Conservation (phyloP, 2,329 filamentous ascomycete species). For the Bipolaris cookei region DNA sequence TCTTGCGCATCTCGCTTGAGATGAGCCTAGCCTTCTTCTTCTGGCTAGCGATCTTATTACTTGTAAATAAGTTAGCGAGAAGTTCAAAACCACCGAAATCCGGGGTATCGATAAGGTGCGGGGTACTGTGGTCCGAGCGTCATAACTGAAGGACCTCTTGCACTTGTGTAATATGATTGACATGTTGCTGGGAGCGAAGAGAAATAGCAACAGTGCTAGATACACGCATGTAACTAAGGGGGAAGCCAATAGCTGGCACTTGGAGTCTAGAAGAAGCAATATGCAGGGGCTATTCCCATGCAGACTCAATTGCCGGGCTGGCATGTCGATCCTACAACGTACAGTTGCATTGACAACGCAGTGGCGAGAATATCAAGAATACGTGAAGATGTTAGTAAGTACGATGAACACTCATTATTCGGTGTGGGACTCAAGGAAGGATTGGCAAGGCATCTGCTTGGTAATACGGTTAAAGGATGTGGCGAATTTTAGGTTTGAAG, state of each 20-base stretch:
- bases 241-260: neutral
- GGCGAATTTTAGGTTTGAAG: slow-evolving; percentile 19
- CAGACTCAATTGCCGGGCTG: neutral
- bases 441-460: neutral
- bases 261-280: neutral
- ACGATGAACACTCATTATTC: neutral
- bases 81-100: slow-evolving; percentile 27
- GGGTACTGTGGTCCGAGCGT: slow-evolving; percentile 17
- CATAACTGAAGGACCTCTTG: slow-evolving; percentile 15
- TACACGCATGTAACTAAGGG: no score
- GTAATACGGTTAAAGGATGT: slow-evolving; percentile 17
- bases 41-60: slow-evolving; percentile 41
- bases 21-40: slow-evolving; percentile 36
- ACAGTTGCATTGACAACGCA: neutral
- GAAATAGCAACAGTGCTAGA: neutral
- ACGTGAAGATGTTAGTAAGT: neutral
- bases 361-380: neutral
- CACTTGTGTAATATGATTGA: neutral
- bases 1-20: slow-evolving; percentile 74
- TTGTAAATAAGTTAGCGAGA: slow-evolving; percentile 47
- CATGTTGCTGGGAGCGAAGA: neutral
- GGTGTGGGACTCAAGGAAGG: neutral
- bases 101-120: slow-evolving; percentile 39
- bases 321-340: neutral
- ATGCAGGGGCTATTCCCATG: neutral